Evolutionary conservation across 179 eudicot genomes (phyloP), one percentile per base, ranked within the genome.

Genomic region (Spergularia azorica): DNA sequence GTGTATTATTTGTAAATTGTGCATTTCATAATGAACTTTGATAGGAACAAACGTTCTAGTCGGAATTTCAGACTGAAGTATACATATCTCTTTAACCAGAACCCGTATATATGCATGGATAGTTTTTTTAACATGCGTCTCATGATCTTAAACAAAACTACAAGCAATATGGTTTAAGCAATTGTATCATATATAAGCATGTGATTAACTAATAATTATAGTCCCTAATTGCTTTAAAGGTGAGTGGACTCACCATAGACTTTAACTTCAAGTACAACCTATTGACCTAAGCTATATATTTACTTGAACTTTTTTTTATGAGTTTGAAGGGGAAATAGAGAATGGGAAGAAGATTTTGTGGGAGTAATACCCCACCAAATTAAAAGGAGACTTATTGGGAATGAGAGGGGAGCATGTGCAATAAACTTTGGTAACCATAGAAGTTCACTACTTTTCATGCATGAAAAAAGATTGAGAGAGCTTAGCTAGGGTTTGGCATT

Each of bases 331-430:
- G 9, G 50, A 39, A 21, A 46, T 4, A 54, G 11, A 32, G 1
- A 63, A 74, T 48, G 7, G 6, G 13, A 36, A 5, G 39, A 36
- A 39, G 73, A 68, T 52, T 54, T 70, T 63, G 74, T 70, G 75
- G 55, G 66, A 67, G 76, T 18, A 73, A 70, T 64, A 65, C 48
- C 81, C 81, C 79, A 78, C 76, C 71, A 82, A 82, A 32, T 72
- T 78, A 76, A 77, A 74, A 79, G 61, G 74, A 74, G 20, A 8
- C 76, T 79, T 70, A 80, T 84, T 79, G 85, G 86, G 83, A 82
- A 80, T 77, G 83, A 82, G 87, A 86, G 85, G 88, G 80, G 20
- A 62, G 90, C 90, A 88, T 87, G 88, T 87, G 91, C 86, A 82
- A 67, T 55, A 80, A 84, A 82, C 84, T 78, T 82, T 85, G 85